phyloP scores from a whole-genome alignment of 352 stramenopile genomes.

The Phytophthora kernoviae region DNA sequence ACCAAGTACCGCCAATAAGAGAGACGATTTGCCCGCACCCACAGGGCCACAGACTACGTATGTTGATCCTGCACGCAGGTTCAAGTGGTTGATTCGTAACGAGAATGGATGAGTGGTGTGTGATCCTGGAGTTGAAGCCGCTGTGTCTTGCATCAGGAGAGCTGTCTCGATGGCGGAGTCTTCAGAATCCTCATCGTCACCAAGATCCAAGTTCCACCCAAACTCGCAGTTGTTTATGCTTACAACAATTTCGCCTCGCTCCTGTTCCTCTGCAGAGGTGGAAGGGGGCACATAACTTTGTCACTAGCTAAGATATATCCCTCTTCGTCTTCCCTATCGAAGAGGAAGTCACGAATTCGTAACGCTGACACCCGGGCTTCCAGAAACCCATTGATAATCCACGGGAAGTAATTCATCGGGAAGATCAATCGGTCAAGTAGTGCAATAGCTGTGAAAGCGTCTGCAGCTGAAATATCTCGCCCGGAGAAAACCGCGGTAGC shows the following conservation, averaged over 20 bases:
- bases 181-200: constrained; percentile 2
- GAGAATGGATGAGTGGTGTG: constrained; percentile 32
- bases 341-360: constrained; percentile 78
- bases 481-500: constrained; percentile 70
- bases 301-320: not conserved
- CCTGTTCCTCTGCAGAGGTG: constrained; percentile 1
- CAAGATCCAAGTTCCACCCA: constrained; percentile 13
- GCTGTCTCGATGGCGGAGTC: constrained; percentile 17
- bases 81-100: constrained; percentile 51
- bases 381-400: constrained; percentile 91
- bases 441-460: constrained; percentile 86
- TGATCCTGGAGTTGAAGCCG: not conserved
- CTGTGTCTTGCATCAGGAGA: constrained; percentile 18
- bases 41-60: constrained; percentile 90
- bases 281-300: constrained; percentile 1
- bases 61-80: constrained; percentile 38
- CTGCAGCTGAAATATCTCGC: constrained; percentile 75
- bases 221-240: constrained; percentile 37
- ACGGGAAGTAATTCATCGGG: constrained; percentile 92
- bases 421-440: constrained; percentile 89
- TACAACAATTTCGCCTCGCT: constrained; percentile 7
- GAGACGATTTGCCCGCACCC: constrained; percentile 95
- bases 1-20: constrained; percentile 94
- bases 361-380: constrained; percentile 85
- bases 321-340: constrained; percentile 29